Evolutionary conservation across 805 yeast genomes (phyloP).

Genomic region (fission yeast (Schizosaccharomyces pombe)): DNA sequence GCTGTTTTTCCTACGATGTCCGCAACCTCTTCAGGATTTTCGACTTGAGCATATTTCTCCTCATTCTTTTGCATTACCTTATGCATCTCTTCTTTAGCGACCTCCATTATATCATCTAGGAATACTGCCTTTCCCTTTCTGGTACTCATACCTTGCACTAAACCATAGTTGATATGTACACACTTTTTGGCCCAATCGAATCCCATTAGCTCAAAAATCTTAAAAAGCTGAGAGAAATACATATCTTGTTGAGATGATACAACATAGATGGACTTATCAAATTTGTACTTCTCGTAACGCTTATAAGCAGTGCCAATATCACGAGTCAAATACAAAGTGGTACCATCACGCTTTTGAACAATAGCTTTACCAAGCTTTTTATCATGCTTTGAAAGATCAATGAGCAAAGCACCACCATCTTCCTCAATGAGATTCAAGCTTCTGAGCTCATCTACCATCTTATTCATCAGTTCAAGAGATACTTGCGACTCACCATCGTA

Average conservation of each 20-base stretch:
- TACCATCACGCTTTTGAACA: constrained; percentile 85
- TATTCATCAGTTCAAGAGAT: constrained; percentile 41
- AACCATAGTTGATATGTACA: constrained; percentile 79
- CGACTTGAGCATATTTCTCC: constrained; percentile 75
- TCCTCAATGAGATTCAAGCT: constrained; percentile 52
- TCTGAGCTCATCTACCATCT: constrained; percentile 37
- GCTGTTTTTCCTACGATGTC: constrained; percentile 92
- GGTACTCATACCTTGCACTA: constrained; percentile 97
- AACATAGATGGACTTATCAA: constrained; percentile 90
- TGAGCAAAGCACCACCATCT: constrained; percentile 75
- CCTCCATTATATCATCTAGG: constrained; percentile 77
- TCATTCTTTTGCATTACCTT: constrained; percentile 87
- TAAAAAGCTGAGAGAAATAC: constrained; percentile 82
- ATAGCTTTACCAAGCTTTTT: constrained; percentile 84
- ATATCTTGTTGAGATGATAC: constrained; percentile 92
- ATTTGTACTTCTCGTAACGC: constrained; percentile 60
- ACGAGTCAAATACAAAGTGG: constrained; percentile 80
- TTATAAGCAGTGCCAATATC: constrained; percentile 91
- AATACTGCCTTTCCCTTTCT: constrained; percentile 97
- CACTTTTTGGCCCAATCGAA: constrained; percentile 63
- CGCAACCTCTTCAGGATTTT: constrained; percentile 82
- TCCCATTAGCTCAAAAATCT: constrained; percentile 75
- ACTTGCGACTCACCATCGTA: constrained; percentile 96
- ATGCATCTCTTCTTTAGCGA: constrained; percentile 82
- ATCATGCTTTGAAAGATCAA: constrained; percentile 63